These are phyloP conservation scores for Thelephora terrestris DNA, from an alignment of 1,284 basidiomycete genomes.

Conservation along the genomic window DNA sequence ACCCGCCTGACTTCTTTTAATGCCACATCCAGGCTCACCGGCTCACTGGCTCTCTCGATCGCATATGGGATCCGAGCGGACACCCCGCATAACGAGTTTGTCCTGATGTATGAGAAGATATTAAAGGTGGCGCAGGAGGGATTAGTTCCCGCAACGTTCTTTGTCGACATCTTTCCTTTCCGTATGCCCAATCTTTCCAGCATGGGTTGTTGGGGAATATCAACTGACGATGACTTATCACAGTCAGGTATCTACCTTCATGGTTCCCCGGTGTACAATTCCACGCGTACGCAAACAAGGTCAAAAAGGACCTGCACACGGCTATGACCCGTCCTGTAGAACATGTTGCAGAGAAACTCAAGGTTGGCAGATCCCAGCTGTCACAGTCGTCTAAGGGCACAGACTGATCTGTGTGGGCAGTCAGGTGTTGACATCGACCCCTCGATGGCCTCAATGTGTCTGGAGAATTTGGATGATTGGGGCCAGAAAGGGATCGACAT, in stretches of 20 bases:
- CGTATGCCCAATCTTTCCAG: conserved; percentile 11
- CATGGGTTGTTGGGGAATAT: not conserved
- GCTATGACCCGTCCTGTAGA: too few relatives aligned
- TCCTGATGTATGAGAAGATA: conserved; percentile 14
- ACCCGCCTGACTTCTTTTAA: not conserved
- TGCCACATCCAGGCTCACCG: not conserved
- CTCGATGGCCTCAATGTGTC: too few relatives aligned
- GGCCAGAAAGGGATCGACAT: too few relatives aligned
- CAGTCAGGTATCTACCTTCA: conserved; percentile 16
- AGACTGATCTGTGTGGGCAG: too few relatives aligned
- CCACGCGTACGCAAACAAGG: not conserved
- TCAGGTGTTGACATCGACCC: too few relatives aligned
- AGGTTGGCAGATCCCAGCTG: too few relatives aligned
- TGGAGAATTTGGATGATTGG: too few relatives aligned
- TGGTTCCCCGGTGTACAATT: conserved; percentile 21
- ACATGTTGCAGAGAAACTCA: too few relatives aligned
- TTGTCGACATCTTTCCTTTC: conserved; percentile 25
- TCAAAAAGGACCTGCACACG: too few relatives aligned
- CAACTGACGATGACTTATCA: not conserved
- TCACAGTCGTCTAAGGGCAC: too few relatives aligned
- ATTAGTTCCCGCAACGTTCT: conserved; percentile 17
- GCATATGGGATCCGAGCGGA: not conserved
- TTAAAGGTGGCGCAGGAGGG: conserved; percentile 14
- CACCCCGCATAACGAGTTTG: not conserved
- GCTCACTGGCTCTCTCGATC: not conserved